Conservation (phyloP, 495 filamentous ascomycete genomes). For the Neurospora intermedia region DNA sequence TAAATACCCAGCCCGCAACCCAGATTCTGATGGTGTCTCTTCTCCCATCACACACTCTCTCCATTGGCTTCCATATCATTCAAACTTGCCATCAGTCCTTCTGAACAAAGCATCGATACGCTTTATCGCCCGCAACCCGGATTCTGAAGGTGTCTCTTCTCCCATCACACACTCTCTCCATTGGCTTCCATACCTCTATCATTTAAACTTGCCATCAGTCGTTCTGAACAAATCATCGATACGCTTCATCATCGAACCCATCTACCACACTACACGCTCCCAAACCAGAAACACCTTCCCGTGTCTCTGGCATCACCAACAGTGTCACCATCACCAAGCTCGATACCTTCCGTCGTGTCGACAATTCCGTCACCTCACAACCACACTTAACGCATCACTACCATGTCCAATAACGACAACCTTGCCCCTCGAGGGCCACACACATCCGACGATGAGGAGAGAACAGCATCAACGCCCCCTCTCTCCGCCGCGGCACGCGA, state of each 20-base stretch:
- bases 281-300: background rate
- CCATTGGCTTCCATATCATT: background rate
- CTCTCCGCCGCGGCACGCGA: background rate
- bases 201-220: background rate
- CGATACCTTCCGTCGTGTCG: background rate
- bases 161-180: background rate
- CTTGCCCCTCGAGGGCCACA: background rate
- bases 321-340: background rate
- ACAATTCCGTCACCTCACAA: background rate
- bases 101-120: background rate
- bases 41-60: background rate
- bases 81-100: background rate
- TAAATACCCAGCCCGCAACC: background rate
- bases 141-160: background rate
- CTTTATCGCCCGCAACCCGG: background rate
- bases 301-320: background rate
- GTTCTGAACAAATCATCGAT: background rate
- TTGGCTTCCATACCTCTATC: background rate
- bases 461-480: background rate
- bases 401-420: background rate
- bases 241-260: background rate
- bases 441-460: background rate
- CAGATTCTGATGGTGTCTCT: background rate
- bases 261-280: background rate
- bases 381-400: background rate